Base-by-base conservation (phyloP, 345 rosid genomes). In the Camelina sativa region DNA sequence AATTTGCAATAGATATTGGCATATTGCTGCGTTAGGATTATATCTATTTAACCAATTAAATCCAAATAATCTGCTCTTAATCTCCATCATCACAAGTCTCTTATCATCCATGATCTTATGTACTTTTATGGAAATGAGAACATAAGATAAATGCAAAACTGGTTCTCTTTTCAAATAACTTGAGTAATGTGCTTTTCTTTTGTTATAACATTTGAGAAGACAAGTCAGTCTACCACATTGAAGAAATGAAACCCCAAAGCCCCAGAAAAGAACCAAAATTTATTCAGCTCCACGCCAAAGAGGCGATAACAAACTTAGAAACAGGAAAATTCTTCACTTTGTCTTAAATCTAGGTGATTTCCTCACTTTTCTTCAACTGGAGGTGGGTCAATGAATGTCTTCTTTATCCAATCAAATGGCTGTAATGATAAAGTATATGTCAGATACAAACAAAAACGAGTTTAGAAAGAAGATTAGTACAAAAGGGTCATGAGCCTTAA, bases 341-440 rank as follows among this genome's bases (percentile, higher is more conserved):
- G 44, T 13, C 56, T 67, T 57, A 34, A 44, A 25, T n/a, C 40
- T 8, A 22, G 37, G 19, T 17, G 47, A 32, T 53, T 28, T 8
- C 11, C 47, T 85, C 79, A 87, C 57, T 85, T 82, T 37, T 76
- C 83, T 73, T 85, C 86, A 4, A 85, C 1, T 67, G 71, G 77
- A 0, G 75, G 85, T 73, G 87, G 90, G 81, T 90, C 97, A 0
- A 90, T 70, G 77, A 90, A 91, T 10, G 97, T 91, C 86, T 80
- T 95, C 88, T 86, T 90, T 58, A 95, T 73, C 97, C 97, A 95
- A 83, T 73, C 88, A 75, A 91, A 90, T 4, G 99, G 99, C 97
- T 95, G 91, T 25, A 11, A 70, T 16, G 16, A 53, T 60, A 22
- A 76, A 48, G 2, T 20, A 43, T 4, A 48, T 59, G 46, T 71